Base-by-base conservation (phyloP, 2,329 filamentous ascomycete species). In the Escovopsis sp. region DNA sequence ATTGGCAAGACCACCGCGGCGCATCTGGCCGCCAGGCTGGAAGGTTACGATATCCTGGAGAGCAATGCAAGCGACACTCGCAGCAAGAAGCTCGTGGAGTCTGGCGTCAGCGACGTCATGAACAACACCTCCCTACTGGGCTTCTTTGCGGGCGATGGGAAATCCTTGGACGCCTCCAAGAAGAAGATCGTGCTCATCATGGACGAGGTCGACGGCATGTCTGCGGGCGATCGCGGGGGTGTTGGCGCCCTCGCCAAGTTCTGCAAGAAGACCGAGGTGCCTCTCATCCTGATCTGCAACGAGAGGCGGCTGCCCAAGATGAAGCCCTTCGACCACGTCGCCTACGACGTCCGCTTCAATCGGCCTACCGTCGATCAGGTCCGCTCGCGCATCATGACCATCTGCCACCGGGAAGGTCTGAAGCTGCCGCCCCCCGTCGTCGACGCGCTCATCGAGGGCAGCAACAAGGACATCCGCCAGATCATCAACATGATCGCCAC, bases 191-290 rank as follows among this genome's bases (percentile, higher is more conserved):
- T 94, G 5, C 63, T 98, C 33, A 85, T 98, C 59, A 96, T 98
- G 90, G 90, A 98, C 48, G 90, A 98, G 58, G 90, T 98, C 4
- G 90, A 98, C 49, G 90, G 90, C 35, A 96, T 98, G 90, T 96
- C 88, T 41, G 87, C 85, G 26, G 90, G 90, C 52, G 90, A 98
- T 53, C 79, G 90, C 41, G 90, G 90, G 45, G 90, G 90, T 55
- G 90, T 98, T 33, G 90, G 87, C 34, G 90, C 90, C 21, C 67
- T 98, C 38, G 88, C 90, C 38, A 85, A 90, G 39, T 80, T 94
- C 36, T 94, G 88, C 67, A 94, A 83, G 62, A 94, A 93, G 66
- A 90, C 87, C 0, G 77, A 90, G 46, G 76, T 98, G 17, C 90
- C 90, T 1, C 79, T 98, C 53, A 96, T 98, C 46, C 69, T 98